phyloP scores from a whole-genome alignment of 140 eudicot species.

The Senecio squalidus region DNA sequence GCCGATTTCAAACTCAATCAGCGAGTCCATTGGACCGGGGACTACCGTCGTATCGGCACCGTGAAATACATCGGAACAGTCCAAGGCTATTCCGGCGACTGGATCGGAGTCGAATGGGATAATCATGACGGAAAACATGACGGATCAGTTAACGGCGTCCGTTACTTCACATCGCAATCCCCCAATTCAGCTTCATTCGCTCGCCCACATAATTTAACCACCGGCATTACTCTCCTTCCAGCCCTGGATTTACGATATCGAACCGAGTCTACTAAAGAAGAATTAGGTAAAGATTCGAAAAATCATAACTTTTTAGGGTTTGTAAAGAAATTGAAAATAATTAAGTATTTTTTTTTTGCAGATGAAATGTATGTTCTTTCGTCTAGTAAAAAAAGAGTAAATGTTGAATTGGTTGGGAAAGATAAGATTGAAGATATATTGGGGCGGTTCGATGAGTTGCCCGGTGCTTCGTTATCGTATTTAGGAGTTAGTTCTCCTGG shows the following conservation, averaged over 20 bases:
- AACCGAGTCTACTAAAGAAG: constrained; percentile 62
- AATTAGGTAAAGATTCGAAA: constrained; percentile 52
- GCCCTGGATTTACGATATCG: constrained; percentile 65
- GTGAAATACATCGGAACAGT: constrained; percentile 69
- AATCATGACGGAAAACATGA: constrained; percentile 74
- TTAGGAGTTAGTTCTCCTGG: constrained; percentile 82
- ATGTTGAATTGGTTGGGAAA: constrained; percentile 74
- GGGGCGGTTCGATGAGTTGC: constrained; percentile 71
- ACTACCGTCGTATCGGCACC: constrained; percentile 60
- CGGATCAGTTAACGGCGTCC: constrained; percentile 69
- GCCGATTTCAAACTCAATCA: constrained; percentile 47
- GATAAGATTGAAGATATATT: constrained; percentile 82
- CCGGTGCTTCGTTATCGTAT: constrained; percentile 63
- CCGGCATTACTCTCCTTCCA: constrained; percentile 58
- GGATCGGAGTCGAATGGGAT: constrained; percentile 95
- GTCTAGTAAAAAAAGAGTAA: constrained; percentile 63
- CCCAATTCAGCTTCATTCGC: constrained; percentile 66
- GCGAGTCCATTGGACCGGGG: constrained; percentile 67
- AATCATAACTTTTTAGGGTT: too few relatives aligned
- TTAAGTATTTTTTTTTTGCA: constrained; percentile 36
- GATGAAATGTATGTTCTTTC: constrained; percentile 99
- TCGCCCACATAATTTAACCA: constrained; percentile 56
- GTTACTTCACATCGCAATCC: constrained; percentile 52
- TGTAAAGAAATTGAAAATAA: too few relatives aligned
- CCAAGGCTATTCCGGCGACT: constrained; percentile 58